Conservation (phyloP, 495 filamentous ascomycete genomes). For the Aspergillus cavernicola region DNA sequence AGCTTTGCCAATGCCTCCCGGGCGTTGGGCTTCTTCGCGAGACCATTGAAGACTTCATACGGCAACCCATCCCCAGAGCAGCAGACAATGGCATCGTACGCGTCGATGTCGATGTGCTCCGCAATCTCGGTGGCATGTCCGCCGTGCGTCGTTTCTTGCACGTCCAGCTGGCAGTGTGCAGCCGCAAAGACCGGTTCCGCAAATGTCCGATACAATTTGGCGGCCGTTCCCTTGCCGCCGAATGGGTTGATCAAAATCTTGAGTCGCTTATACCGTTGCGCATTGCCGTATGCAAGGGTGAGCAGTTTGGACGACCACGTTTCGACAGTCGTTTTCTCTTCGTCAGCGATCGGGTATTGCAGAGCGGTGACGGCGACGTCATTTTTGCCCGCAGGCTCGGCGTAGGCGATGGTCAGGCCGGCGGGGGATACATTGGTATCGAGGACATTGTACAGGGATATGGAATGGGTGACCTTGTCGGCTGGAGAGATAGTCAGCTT, state of each 20-base stretch:
- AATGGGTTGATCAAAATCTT: constrained; percentile 91
- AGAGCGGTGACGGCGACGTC: constrained; percentile 55
- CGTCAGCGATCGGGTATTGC: constrained; percentile 56
- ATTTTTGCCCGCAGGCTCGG: constrained; percentile 51
- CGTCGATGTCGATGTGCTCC: constrained; percentile 70
- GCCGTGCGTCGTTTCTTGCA: constrained; percentile 65
- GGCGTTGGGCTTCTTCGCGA: constrained; percentile 73
- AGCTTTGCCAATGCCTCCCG: constrained; percentile 67
- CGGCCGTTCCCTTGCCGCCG: constrained; percentile 76
- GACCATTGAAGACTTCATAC: constrained; percentile 92
- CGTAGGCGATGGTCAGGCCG: constrained; percentile 74
- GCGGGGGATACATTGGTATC: constrained; percentile 64
- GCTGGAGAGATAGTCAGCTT: constrained; percentile 12
- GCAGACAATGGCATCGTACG: constrained; percentile 78
- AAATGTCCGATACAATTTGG: constrained; percentile 67
- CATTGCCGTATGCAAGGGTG: constrained; percentile 66
- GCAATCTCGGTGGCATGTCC: constrained; percentile 81
- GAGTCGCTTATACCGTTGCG: constrained; percentile 66
- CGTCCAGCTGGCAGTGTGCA: constrained; percentile 71
- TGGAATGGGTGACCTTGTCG: constrained; percentile 45
- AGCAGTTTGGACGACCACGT: constrained; percentile 63
- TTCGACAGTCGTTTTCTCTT: constrained; percentile 46
- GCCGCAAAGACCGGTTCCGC: constrained; percentile 82
- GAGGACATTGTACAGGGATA: constrained; percentile 81
- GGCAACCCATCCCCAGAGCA: constrained; percentile 92